Evolutionary conservation across 495 filamentous ascomycete species (phyloP), one percentile per base, ranked within the genome.

Genomic region (Annulohypoxylon bovei): DNA sequence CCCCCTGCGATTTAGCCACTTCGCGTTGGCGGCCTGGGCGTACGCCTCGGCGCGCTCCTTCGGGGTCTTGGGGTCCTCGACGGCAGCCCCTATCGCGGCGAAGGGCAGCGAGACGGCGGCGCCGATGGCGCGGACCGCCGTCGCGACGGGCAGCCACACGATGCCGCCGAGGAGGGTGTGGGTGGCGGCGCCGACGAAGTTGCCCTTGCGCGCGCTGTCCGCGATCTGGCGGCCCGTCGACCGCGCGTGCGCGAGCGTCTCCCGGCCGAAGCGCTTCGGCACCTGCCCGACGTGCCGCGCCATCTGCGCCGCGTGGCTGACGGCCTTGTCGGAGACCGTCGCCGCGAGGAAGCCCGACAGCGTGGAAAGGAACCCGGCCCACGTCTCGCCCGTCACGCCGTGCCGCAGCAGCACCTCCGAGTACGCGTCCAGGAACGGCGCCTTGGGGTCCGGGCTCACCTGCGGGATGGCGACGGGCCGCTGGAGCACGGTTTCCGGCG

Each of bases 281-380:
- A 68, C 65, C 28, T 66, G 42, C 63, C 70, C 65, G 16, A 79
- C 39, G 50, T 76, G 68, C 14, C 64, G 55, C 39, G 61, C 77
- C 16, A 77, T 64, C 35, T 75, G 70, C 12, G 64, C 70, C 0
- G 77, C 77, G 57, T 79, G 77, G 44, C 65, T 61, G 18, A 79
- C 30, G n/a, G 75, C 75, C n/a, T 73, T 70, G 30, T 74, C 65
- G 14, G 77, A 77, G 3, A 79, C 73, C 2, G 64, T 76, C 35
- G 77, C 77, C 3, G 77, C 63, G n/a, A 79, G 66, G 52, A 79
- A 79, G 18, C 75, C 77, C 6, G 77, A 76, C 11, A 79, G 63
- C 27, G 77, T 79, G 44, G 12, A 16, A 18, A 79, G 62, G 66
- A 77, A 77, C 1, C 66, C 67, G 33, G 52, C 33, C 74, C 74